A percentile compares a stretch with the other conserved stretches of the same genome.
These are phyloP conservation scores for Curvularia sp. DNA, from an alignment of 2,329 filamentous ascomycete species.

Conservation along the genomic window DNA sequence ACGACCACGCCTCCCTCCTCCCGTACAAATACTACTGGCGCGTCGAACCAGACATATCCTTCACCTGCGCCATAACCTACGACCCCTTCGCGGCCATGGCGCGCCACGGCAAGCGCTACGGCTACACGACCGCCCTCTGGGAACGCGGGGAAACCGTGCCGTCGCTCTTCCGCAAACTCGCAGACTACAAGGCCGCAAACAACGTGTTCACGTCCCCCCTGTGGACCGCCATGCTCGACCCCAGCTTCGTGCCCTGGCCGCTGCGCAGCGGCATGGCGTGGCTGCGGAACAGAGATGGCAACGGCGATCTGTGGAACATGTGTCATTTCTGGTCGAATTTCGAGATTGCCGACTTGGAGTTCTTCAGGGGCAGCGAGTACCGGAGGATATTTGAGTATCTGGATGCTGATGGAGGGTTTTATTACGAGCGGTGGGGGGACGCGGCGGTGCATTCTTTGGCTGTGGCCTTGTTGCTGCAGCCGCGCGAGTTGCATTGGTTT, in stretches of 20 bases:
- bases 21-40: conserved; percentile 92
- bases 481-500: conserved; percentile 92
- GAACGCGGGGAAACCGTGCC: conserved; percentile 88
- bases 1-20: conserved; percentile 85
- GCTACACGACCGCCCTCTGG: conserved; percentile 95
- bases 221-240: conserved; percentile 26
- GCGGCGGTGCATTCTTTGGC: conserved; percentile 94
- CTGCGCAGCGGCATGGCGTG: conserved; percentile 19
- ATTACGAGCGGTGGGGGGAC: conserved; percentile 74
- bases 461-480: conserved; percentile 84
- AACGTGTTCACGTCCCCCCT: conserved; percentile 17
- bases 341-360: conserved; percentile 89
- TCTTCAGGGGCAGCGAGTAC: conserved; percentile 86
- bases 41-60: conserved; percentile 94
- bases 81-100: conserved; percentile 96
- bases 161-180: conserved; percentile 50
- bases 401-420: conserved; percentile 24
- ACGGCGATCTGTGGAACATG: conserved; percentile 89
- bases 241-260: conserved; percentile 26
- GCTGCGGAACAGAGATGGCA: conserved; percentile 66
- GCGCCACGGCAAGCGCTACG: conserved; percentile 95
- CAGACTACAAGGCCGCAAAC: conserved; percentile 19
- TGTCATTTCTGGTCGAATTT: conserved; percentile 99
- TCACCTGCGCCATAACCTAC: conserved; percentile 97
- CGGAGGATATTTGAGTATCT: conserved; percentile 93